phyloP scores from a whole-genome alignment of 257 asterid genomes.

The Osmanthus fragrans region DNA sequence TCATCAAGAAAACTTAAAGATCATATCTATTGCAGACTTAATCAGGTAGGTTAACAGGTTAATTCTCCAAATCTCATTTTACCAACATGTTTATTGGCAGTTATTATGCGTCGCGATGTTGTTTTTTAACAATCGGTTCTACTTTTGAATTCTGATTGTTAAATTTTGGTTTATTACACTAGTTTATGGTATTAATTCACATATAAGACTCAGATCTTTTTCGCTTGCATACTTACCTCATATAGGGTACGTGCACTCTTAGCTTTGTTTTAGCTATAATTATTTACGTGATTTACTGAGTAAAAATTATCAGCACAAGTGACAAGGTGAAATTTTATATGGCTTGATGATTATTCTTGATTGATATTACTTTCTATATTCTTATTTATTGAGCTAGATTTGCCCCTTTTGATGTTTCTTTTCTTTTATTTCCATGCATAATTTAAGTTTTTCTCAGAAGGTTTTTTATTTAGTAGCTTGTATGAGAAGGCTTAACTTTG shows the following conservation, averaged over 20 bases:
- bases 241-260: neutral
- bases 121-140: neutral
- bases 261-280: neutral
- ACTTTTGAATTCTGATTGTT: neutral
- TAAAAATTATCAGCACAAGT: neutral
- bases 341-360: neutral
- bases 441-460: neutral
- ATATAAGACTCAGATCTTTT: neutral
- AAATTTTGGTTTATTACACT: neutral
- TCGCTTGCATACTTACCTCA: neutral
- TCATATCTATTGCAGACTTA: slow-evolving; percentile 85
- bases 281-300: neutral
- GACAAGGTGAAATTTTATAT: neutral
- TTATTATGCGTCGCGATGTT: neutral
- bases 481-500: slow-evolving; percentile 25
- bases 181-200: neutral
- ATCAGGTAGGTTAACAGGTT: slow-evolving; percentile 55
- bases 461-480: neutral
- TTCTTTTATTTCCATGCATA: neutral
- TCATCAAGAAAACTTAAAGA: slow-evolving; percentile 63
- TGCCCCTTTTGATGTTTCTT: neutral
- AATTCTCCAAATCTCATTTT: neutral
- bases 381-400: neutral
- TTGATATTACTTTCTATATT: neutral
- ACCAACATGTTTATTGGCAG: neutral